Evolutionary conservation across 768 basidiomycete genomes (phyloP).

Genomic region (Collybia sordida): DNA sequence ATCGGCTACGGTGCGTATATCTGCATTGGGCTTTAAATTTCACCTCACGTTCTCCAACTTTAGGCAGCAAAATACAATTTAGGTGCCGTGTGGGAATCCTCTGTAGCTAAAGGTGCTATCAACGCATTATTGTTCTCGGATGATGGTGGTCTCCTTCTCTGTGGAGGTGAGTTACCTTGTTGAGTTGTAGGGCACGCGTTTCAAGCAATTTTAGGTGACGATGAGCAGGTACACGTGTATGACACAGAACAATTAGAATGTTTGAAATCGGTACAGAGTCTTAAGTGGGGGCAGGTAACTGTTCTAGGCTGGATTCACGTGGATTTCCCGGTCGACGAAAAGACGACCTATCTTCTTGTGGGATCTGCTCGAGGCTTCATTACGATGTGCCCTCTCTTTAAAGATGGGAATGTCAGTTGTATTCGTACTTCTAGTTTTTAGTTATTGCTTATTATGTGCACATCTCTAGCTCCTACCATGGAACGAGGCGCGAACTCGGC

Average conservation of each 20-base stretch:
- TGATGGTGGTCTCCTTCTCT: constrained; percentile 6
- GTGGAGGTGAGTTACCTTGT: constrained; percentile 3
- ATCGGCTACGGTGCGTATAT: no score
- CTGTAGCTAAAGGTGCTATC: constrained; percentile 3
- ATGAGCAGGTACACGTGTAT: constrained; percentile 6
- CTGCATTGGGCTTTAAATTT: no score
- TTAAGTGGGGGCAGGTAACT: constrained; percentile 9
- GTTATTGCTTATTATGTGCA: not conserved
- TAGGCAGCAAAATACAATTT: constrained; percentile 3
- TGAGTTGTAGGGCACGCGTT: no score
- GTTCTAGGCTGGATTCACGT: constrained; percentile 4
- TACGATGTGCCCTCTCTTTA: constrained; percentile 4
- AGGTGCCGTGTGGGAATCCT: not conserved
- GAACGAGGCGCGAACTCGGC: not conserved
- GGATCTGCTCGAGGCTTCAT: constrained; percentile 4
- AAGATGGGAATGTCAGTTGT: constrained; percentile 2
- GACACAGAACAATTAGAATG: constrained; percentile 3
- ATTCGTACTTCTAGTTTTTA: not conserved
- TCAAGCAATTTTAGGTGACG: constrained; percentile 4
- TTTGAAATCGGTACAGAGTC: constrained; percentile 3
- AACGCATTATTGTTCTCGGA: constrained; percentile 9
- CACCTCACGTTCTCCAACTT: no score
- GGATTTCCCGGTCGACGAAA: not conserved
- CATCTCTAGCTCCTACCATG: constrained; percentile 4
- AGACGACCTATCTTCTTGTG: constrained; percentile 1